phyloP scores from a whole-genome alignment of 306 rosid genomes.

The Oemleria cerasiformis region DNA sequence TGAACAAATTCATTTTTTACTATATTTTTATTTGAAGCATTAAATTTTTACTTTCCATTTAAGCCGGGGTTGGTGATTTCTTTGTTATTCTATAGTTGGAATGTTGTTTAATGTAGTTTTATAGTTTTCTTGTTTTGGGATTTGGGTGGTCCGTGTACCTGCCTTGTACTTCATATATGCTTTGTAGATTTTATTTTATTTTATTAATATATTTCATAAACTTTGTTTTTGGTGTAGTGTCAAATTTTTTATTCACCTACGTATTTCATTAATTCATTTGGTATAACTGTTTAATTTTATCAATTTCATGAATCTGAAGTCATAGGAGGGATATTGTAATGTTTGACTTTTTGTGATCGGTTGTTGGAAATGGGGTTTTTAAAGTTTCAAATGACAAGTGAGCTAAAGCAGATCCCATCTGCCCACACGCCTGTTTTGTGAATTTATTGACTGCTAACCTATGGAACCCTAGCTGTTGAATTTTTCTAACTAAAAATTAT shows the following conservation, averaged over 20 bases:
- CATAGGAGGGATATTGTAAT: neutral
- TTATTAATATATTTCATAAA: neutral
- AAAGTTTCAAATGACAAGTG: constrained; percentile 12
- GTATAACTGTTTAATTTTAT: neutral
- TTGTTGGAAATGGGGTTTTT: neutral
- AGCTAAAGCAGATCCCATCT: neutral
- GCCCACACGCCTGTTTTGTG: neutral
- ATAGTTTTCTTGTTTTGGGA: constrained; percentile 1
- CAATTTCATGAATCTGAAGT: neutral
- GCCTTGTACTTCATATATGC: constrained; percentile 18
- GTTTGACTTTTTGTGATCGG: neutral
- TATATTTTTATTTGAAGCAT: neutral
- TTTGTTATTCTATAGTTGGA: neutral
- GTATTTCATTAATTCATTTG: no score
- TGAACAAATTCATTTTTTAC: neutral
- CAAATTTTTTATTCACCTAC: neutral
- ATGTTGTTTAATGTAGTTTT: neutral
- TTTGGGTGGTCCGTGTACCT: neutral
- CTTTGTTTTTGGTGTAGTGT: neutral
- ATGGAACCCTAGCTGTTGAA: constrained; percentile 13
- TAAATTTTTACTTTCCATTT: no score
- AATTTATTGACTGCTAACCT: neutral
- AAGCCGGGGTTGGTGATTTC: neutral
- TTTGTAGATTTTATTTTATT: neutral
- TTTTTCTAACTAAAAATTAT: neutral